Conservation (phyloP, 805 yeast genomes). For the Lachancea cidri region DNA sequence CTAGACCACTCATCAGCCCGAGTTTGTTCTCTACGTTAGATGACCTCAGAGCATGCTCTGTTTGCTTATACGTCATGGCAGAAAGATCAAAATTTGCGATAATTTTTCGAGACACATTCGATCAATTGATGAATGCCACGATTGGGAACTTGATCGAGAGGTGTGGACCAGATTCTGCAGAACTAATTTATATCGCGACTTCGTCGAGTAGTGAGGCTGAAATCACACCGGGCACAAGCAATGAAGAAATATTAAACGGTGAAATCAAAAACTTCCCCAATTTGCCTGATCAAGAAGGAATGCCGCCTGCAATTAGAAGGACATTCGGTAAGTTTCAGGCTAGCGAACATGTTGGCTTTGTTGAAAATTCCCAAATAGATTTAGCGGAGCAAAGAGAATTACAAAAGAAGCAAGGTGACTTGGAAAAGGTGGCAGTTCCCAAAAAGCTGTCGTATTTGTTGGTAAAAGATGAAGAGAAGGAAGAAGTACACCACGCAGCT, state of each 20-base stretch:
- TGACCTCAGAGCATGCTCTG: constrained; percentile 60
- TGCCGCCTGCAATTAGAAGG: constrained; percentile 57
- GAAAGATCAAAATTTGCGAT: constrained; percentile 60
- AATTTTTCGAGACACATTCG: constrained; percentile 62
- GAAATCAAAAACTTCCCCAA: background rate
- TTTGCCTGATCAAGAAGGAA: constrained; percentile 35
- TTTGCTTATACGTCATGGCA: constrained; percentile 59
- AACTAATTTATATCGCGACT: constrained; percentile 38
- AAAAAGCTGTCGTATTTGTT: constrained; percentile 48
- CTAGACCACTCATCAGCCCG: constrained; percentile 53
- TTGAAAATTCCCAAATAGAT: constrained; percentile 36
- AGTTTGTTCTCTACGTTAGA: constrained; percentile 51
- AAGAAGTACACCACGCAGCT: constrained; percentile 6
- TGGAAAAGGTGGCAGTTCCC: constrained; percentile 50
- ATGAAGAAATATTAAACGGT: background rate
- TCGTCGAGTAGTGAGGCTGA: constrained; percentile 1
- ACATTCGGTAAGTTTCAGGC: constrained; percentile 33
- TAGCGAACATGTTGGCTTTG: constrained; percentile 32
- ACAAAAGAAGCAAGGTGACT: constrained; percentile 43
- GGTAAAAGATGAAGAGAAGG: constrained; percentile 32
- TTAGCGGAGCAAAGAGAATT: constrained; percentile 45
- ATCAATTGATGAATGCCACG: constrained; percentile 60
- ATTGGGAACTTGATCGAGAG: constrained; percentile 56
- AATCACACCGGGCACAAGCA: background rate
- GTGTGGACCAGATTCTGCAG: constrained; percentile 60